Conservation (phyloP, 768 basidiomycete species). For the Panellus pusillus region DNA sequence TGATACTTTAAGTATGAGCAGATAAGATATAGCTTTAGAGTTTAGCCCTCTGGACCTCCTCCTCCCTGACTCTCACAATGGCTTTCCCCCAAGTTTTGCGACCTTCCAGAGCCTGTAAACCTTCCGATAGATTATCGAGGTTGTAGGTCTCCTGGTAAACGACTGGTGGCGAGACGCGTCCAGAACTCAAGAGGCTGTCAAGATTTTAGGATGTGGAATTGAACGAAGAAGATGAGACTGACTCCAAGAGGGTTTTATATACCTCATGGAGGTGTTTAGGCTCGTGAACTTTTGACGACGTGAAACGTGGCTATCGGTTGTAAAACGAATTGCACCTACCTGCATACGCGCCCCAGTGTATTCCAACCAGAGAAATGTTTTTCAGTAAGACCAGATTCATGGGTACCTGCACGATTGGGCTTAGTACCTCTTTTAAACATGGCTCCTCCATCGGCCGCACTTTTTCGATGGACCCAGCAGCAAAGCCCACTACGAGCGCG, state of each 20-base stretch:
- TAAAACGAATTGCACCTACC: constrained; percentile 41
- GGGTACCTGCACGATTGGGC: constrained; percentile 60
- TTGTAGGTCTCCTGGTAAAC: neutral
- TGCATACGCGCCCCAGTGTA: constrained; percentile 85
- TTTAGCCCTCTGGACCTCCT: no score
- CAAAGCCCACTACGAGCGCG: constrained; percentile 92
- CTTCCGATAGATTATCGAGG: no score
- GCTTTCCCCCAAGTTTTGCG: no score
- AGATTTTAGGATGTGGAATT: neutral
- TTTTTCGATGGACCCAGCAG: constrained; percentile 82
- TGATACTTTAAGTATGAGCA: no score
- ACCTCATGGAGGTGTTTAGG: no score
- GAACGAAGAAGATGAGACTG: neutral
- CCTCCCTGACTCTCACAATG: no score
- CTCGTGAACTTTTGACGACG: neutral
- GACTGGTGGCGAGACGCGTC: neutral
- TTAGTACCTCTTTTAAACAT: neutral
- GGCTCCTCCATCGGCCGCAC: constrained; percentile 32
- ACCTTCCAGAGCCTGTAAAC: no score
- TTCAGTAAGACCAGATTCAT: constrained; percentile 83
- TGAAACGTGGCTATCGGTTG: neutral
- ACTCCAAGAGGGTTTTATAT: no score
- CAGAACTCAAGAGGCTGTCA: neutral
- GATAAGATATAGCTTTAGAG: no score
- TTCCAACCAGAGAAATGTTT: constrained; percentile 79